Evolutionary conservation across 208 protist species (phyloP).

Genomic region (Herpetomonas muscarum): DNA sequence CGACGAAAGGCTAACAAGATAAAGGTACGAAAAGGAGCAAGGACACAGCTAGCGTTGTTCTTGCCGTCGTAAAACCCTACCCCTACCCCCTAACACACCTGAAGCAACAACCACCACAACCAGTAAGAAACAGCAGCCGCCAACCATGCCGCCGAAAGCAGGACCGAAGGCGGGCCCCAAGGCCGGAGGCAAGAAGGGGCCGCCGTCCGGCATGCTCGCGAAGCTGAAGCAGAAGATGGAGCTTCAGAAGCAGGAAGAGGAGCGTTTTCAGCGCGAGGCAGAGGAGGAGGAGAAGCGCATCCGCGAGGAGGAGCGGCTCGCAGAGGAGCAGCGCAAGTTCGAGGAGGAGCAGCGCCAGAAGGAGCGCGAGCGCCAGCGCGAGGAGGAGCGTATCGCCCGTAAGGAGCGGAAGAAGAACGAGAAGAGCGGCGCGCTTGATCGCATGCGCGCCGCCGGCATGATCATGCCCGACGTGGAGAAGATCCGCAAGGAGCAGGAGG

Average conservation of each 20-base stretch:
- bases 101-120: too few species aligned
- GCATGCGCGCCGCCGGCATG: conserved; percentile 75
- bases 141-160: conserved; percentile 76
- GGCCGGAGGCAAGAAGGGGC: conserved; percentile 71
- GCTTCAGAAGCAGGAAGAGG: conserved; percentile 79
- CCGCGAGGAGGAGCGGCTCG: conserved; percentile 77
- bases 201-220: conserved; percentile 73
- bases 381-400: conserved; percentile 56
- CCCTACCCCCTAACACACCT: not conserved
- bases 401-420: conserved; percentile 56
- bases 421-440: conserved; percentile 63
- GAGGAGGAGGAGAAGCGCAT: conserved; percentile 78
- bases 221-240: conserved; percentile 91
- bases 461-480: conserved; percentile 83
- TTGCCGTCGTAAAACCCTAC: conserved; percentile 2
- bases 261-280: conserved; percentile 59
- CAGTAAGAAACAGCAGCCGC: too few species aligned
- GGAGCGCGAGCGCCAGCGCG: conserved; percentile 78
- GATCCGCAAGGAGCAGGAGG: conserved; percentile 61
- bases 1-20: not conserved
- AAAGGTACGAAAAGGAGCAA: conserved; percentile 13
- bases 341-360: conserved; percentile 72
- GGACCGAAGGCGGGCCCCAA: conserved; percentile 69
- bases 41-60: not conserved
- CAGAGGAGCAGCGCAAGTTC: conserved; percentile 81